Evolutionary conservation across 371 early-diverging fungal genomes (phyloP).

Genomic region (Apophysomyces trapeziformis): DNA sequence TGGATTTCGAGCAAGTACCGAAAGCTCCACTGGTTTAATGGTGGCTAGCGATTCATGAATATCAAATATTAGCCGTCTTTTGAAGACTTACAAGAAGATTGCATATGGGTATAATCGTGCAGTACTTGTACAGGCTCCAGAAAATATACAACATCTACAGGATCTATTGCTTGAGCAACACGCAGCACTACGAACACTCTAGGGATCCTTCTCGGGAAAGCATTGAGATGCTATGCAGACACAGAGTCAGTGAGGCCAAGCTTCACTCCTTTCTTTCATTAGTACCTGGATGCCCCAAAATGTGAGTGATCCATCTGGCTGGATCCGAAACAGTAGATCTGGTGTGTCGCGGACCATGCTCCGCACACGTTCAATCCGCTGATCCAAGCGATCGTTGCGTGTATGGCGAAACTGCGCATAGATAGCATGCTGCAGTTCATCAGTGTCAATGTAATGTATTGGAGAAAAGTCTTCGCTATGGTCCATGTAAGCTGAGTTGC

Average conservation of each 20-base stretch:
- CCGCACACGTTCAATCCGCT: conserved; percentile 52
- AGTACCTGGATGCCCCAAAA: conserved; percentile 84
- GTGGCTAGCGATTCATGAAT: conserved; percentile 38
- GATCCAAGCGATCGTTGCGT: conserved; percentile 34
- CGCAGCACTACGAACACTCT: conserved; percentile 71
- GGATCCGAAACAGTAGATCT: conserved; percentile 75
- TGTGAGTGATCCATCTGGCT: conserved; percentile 70
- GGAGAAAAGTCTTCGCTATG: conserved; percentile 40
- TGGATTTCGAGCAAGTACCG: conserved; percentile 59
- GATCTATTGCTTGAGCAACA: conserved; percentile 61
- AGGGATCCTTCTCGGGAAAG: conserved; percentile 66
- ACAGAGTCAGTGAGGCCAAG: neutral
- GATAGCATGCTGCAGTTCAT: conserved; percentile 58
- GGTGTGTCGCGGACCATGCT: conserved; percentile 76
- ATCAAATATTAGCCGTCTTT: no score
- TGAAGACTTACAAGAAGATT: conserved; percentile 42
- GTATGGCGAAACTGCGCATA: conserved; percentile 39
- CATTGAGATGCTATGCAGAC: conserved; percentile 58
- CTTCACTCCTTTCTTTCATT: neutral
- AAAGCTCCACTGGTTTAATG: conserved; percentile 72
- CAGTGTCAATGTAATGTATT: conserved; percentile 71
- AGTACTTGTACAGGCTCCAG: conserved; percentile 57
- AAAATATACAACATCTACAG: conserved; percentile 64
- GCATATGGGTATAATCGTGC: conserved; percentile 58
- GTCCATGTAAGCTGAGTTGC: neutral